Conservation (phyloP, 306 rosid genomes). For the Vigna reflexopilosa region DNA sequence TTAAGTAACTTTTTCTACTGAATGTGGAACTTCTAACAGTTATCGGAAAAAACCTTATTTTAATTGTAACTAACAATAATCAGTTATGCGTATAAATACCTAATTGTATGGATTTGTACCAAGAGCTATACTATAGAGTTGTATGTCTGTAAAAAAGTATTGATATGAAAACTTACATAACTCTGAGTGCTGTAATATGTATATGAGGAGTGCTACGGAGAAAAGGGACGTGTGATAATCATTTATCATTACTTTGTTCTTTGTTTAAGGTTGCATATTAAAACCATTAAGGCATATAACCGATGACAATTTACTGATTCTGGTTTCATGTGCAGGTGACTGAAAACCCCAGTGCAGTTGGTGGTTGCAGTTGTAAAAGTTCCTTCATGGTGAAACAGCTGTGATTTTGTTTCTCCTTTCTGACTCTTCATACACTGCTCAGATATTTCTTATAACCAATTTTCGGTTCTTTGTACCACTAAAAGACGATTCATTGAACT, state of each 20-base stretch:
- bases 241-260: neutral
- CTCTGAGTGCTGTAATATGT: neutral
- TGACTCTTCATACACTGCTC: neutral
- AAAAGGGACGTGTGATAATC: neutral
- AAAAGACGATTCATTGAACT: neutral
- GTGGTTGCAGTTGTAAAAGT: slow-evolving; percentile 23
- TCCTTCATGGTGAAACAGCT: slow-evolving; percentile 22
- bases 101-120: neutral
- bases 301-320: neutral
- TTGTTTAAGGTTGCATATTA: neutral
- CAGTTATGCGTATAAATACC: no score
- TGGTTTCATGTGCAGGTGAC: slow-evolving; percentile 9
- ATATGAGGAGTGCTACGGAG: no score
- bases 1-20: no score
- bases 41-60: no score
- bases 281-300: neutral
- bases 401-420: neutral
- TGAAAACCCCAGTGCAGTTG: slow-evolving; percentile 27
- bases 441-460: neutral
- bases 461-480: neutral
- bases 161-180: neutral
- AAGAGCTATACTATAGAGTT: neutral
- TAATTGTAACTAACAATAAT: no score
- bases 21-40: no score
- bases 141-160: neutral